Base-by-base conservation (phyloP, 106 monocot species). In the Platanthera guangdongensis region DNA sequence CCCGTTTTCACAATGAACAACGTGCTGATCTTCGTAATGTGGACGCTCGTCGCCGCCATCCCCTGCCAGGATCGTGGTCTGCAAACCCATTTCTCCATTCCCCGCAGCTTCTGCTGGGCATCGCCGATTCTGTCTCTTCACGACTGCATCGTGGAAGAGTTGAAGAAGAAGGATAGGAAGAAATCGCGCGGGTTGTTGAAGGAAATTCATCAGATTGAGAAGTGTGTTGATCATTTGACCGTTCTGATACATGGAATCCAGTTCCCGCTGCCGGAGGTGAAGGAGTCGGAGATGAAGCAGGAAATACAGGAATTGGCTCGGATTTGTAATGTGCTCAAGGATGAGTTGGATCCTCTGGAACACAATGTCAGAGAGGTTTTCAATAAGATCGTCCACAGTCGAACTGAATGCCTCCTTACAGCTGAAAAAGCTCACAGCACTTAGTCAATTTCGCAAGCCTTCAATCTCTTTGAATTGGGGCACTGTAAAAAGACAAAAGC, bases 31-130 rank as follows among this genome's bases (percentile, higher is more conserved):
- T 77, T 82, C 51, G 62, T 72, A 9, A 77, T 82, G 77, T 77
- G 76, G 77, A 48, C 77, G 0, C 71, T 82, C 16, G 82, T 82
- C 2, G 82, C 82, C 14, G 71, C 77, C 4, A 71, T 82, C 71
- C 82, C 82, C 8, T 77, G 82, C 63, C 82, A 77, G 59, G 82
- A 82, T 39, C 77, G 82, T 4, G 82, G 72, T 10, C 72, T 82
- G 6, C 72, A 73, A 50, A 72, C 39, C 25, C 72, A 82, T 50
- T 82, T 82, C 62, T 71, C 77, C 6, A 52, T 82, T 21, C 82
- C 82, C 4, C 76, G 82, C 25, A 76, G 32, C 62, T 82, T 77
- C 10, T 6, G 28, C 3, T 82, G 82, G 82, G 82, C 60, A 6
- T 19, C 7, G n/a, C 72, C 82, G 1, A 19, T 82, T 2, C 18